Evolutionary conservation across 139 green algal species (phyloP).

Genomic region (Haematococcus lacustris): DNA sequence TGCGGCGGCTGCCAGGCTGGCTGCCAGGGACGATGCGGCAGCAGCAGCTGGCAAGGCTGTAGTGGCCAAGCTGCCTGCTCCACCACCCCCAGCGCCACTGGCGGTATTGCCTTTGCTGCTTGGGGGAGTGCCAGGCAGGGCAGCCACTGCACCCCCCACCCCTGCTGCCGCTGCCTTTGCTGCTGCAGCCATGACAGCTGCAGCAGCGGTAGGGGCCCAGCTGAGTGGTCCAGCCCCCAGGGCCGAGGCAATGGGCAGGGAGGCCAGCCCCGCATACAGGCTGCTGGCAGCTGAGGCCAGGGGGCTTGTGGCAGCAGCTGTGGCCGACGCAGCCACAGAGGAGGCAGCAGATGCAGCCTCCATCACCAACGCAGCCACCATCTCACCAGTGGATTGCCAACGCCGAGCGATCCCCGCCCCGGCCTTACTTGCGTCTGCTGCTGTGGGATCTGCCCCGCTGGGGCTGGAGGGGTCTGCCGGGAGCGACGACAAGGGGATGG

Average conservation of each 20-base stretch:
- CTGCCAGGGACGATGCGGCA: constrained; percentile 9
- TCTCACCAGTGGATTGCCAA: constrained; percentile 28
- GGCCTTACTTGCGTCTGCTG: constrained; percentile 12
- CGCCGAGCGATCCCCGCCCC: too few species aligned
- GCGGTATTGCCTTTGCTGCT: too few species aligned
- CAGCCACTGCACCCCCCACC: too few species aligned
- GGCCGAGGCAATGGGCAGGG: constrained; percentile 22
- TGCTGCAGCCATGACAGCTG: constrained; percentile 10
- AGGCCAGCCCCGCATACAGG: constrained; percentile 27
- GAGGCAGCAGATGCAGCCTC: constrained; percentile 43
- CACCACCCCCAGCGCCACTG: too few species aligned
- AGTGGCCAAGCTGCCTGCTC: too few species aligned
- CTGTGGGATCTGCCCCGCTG: constrained; percentile 1
- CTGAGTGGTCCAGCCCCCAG: background rate
- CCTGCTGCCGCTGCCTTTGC: too few species aligned
- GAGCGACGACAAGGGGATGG: background rate
- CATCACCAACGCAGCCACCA: constrained; percentile 44
- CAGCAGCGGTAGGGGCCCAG: constrained; percentile 12
- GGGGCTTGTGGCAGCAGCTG: too few species aligned
- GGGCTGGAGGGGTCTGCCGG: background rate
- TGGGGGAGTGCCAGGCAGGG: too few species aligned
- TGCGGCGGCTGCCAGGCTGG: constrained; percentile 11
- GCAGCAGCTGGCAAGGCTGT: constrained; percentile 28
- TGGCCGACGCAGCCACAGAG: constrained; percentile 8
- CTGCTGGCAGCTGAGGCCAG: constrained; percentile 28